phyloP scores from a whole-genome alignment of 768 basidiomycete genomes.

The Strobilomyces dryophilus region DNA sequence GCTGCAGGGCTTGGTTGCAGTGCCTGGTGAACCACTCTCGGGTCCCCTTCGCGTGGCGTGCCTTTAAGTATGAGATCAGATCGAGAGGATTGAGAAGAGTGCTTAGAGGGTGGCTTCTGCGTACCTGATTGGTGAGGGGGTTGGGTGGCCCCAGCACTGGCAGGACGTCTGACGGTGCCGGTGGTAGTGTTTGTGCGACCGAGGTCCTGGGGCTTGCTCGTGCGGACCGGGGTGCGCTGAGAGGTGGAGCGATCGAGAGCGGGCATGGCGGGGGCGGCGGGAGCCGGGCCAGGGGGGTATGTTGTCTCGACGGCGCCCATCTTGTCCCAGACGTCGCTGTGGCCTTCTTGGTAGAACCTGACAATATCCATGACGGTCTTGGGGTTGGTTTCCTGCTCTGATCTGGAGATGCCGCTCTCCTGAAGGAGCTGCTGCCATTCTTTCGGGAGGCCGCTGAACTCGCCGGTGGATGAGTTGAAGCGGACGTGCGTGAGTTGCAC shows the following conservation, averaged over 20 bases:
- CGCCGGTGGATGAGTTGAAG: constrained; percentile 97
- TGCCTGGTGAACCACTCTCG: constrained; percentile 31
- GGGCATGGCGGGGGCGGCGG: constrained; percentile 58
- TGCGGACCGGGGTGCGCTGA: constrained; percentile 65
- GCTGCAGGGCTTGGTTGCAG: constrained; percentile 60
- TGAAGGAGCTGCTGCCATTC: constrained; percentile 98
- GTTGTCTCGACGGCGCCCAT: constrained; percentile 58
- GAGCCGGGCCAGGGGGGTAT: constrained; percentile 57
- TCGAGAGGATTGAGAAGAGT: constrained; percentile 55
- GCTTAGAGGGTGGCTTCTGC: constrained; percentile 39
- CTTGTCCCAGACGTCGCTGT: constrained; percentile 83
- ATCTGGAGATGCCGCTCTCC: constrained; percentile 91
- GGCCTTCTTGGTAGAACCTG: constrained; percentile 93
- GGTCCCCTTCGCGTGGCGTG: constrained; percentile 36
- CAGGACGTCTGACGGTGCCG: constrained; percentile 55
- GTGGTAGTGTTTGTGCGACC: constrained; percentile 70
- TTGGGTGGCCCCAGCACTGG: constrained; percentile 31
- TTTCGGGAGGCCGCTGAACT: constrained; percentile 96
- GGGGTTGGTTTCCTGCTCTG: constrained; percentile 96
- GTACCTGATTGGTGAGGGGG: constrained; percentile 30
- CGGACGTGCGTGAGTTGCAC: constrained; percentile 99
- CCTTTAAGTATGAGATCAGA: constrained; percentile 54
- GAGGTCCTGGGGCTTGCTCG: constrained; percentile 41
- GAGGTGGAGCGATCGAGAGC: constrained; percentile 85
- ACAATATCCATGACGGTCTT: constrained; percentile 98